Percentiles rank a stretch among this genome's conserved stretches.
Conservation (phyloP, 768 basidiomycete genomes). For the Chalciporus sphaerocephalus region DNA sequence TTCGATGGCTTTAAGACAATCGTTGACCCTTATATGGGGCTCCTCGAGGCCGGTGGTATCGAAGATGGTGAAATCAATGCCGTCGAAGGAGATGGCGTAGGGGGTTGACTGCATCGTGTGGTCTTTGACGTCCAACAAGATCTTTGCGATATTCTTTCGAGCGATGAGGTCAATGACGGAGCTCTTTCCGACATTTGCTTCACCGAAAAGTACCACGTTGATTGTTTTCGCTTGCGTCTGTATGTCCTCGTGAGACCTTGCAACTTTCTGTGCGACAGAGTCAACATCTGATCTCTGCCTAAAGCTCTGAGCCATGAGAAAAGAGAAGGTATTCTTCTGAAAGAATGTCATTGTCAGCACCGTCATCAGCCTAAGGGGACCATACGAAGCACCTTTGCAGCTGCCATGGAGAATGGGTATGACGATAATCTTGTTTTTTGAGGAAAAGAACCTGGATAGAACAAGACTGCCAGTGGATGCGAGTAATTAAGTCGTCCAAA, state of each 20-base stretch:
- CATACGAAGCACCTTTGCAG: conserved; percentile 7
- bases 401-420: conserved; percentile 6
- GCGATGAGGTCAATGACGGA: conserved; percentile 32
- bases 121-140: conserved; percentile 28
- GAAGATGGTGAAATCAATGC: conserved; percentile 22
- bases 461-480: conserved; percentile 6
- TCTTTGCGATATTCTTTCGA: conserved; percentile 16
- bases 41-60: conserved; percentile 37
- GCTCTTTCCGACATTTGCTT: conserved; percentile 35
- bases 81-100: conserved; percentile 26
- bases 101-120: conserved; percentile 33
- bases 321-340: neutral
- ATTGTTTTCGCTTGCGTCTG: conserved; percentile 2
- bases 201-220: conserved; percentile 42
- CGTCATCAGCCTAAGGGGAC: neutral
- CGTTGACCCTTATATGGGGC: conserved; percentile 25
- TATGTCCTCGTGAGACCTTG: too few species aligned
- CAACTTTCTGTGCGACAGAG: too few species aligned
- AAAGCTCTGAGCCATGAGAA: neutral
- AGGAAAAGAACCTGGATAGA: conserved; percentile 2
- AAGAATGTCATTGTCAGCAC: conserved; percentile 8
- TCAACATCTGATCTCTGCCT: too few species aligned
- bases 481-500: conserved; percentile 5
- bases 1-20: conserved; percentile 26
- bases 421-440: conserved; percentile 1